Percentiles rank a stretch among this genome's conserved stretches.
These are phyloP conservation scores for Saccharum hybrid DNA, from an alignment of 202 grass and related monocot genomes.

Conservation along the genomic window DNA sequence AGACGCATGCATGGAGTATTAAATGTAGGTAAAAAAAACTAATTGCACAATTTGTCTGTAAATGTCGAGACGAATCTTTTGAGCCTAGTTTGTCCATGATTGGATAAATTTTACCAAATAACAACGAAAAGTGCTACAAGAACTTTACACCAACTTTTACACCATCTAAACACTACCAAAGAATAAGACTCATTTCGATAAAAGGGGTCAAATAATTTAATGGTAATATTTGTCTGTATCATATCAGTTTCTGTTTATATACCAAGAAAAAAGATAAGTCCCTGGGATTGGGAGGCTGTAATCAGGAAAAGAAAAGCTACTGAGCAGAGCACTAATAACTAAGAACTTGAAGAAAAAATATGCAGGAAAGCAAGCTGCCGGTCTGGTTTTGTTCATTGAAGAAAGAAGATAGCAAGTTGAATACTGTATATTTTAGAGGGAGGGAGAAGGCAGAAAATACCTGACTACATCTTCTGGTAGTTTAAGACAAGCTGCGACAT, in stretches of 20 bases:
- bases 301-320: not conserved
- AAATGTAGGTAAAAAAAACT: too few species aligned
- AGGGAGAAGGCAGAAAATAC: conserved; percentile 43
- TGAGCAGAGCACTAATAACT: not conserved
- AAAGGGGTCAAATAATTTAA: not conserved
- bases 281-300: not conserved
- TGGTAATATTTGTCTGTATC: not conserved
- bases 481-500: conserved; percentile 57
- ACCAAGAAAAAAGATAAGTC: not conserved
- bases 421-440: conserved; percentile 12
- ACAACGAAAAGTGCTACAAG: too few species aligned
- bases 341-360: not conserved
- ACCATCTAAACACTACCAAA: too few species aligned
- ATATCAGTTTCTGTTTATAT: not conserved
- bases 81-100: too few species aligned
- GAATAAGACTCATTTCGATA: not conserved
- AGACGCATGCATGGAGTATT: too few species aligned
- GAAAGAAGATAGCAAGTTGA: not conserved
- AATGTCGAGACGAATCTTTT: too few species aligned
- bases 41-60: too few species aligned
- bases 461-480: conserved; percentile 52
- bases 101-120: too few species aligned
- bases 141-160: too few species aligned
- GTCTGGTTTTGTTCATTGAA: not conserved
- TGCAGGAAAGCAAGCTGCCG: not conserved